Conservation (phyloP, 2,329 filamentous ascomycete species). For the Fusarium virguliforme region DNA sequence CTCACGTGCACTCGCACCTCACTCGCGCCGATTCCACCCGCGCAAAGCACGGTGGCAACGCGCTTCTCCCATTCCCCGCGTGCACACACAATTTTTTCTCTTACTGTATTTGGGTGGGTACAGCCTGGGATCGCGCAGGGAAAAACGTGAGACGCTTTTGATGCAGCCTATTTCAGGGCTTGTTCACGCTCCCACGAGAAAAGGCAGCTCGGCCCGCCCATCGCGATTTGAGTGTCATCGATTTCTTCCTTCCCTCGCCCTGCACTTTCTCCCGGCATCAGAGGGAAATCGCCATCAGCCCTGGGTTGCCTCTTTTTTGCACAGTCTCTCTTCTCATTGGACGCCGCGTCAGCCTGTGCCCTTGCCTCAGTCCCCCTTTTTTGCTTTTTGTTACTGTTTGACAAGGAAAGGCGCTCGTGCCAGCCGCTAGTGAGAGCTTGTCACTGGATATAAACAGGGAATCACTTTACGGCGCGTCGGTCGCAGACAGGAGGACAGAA, state of each 20-base stretch:
- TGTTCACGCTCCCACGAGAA: constrained; percentile 38
- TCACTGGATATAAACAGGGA: constrained; percentile 48
- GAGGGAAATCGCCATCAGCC: constrained; percentile 15
- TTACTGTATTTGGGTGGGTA: constrained; percentile 20
- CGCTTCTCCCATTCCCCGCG: constrained; percentile 37
- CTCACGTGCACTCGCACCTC: constrained; percentile 59
- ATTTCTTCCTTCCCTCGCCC: constrained; percentile 20
- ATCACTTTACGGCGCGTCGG: constrained; percentile 48
- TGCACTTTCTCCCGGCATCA: constrained; percentile 6
- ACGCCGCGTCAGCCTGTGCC: constrained; percentile 12
- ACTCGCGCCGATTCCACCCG: constrained; percentile 53
- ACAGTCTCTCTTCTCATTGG: constrained; percentile 35
- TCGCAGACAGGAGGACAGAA: constrained; percentile 38
- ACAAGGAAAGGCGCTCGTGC: constrained; percentile 50
- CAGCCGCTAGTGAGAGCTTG: constrained; percentile 49
- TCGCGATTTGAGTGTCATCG: constrained; percentile 44
- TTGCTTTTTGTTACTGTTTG: constrained; percentile 39
- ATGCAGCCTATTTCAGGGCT: constrained; percentile 28
- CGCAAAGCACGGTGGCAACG: constrained; percentile 45
- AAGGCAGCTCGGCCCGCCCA: constrained; percentile 35
- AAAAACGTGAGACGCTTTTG: constrained; percentile 32
- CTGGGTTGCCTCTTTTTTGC: constrained; percentile 39
- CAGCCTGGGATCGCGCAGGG: constrained; percentile 30
- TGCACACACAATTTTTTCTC: constrained; percentile 34
- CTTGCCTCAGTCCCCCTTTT: constrained; percentile 42